Evolutionary conservation across 2,329 filamentous ascomycete species (phyloP), one percentile per base, ranked within the genome.

Genomic region (Botrytis galanthina): DNA sequence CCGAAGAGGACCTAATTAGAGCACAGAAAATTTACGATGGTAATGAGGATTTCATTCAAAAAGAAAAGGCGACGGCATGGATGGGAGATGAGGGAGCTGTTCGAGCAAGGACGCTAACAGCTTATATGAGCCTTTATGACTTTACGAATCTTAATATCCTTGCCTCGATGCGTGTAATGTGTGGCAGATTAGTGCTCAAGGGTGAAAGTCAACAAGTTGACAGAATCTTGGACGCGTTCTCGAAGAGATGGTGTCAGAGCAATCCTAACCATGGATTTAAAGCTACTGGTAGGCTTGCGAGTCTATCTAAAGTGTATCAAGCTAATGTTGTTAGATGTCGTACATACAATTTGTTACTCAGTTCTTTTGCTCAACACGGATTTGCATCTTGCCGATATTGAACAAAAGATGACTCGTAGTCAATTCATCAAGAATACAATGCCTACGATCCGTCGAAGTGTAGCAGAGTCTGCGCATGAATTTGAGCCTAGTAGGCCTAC

Each of bases 351-450:
- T 76, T 97, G 94, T 83, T 99, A 98, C 82, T 98, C 96, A 1
- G 90, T 99, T 76, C 91, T 99, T 80, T 87, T 99, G 18, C 87
- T 99, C 76, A 99, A 99, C 80, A 99, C 96, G 48, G 96, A 99
- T 84, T 86, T 99, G 73, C 95, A 99, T 80, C 83, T 98, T 80
- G 96, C 95, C 74, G 95, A 98, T 80, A 97, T 98, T 78, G 94
- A 97, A 75, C 90, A 93, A 78, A 97, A 97, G 84, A 99, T 99
- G 96, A 98, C 95, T 1, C 90, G 93, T 73, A 91, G 88, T 76
- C 95, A 98, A 80, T 99, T 98, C 80, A 89, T 99, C 80, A 97
- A 97, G 83, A 99, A 99, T 81, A 98, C 96, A 7, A 91, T 98
- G 86, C 92, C 93, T 0, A 97, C 95, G 0, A 93, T 99, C 75